Evolutionary conservation across 2,329 filamentous ascomycete genomes (phyloP).

Genomic region (Tolypocladium inflatum): DNA sequence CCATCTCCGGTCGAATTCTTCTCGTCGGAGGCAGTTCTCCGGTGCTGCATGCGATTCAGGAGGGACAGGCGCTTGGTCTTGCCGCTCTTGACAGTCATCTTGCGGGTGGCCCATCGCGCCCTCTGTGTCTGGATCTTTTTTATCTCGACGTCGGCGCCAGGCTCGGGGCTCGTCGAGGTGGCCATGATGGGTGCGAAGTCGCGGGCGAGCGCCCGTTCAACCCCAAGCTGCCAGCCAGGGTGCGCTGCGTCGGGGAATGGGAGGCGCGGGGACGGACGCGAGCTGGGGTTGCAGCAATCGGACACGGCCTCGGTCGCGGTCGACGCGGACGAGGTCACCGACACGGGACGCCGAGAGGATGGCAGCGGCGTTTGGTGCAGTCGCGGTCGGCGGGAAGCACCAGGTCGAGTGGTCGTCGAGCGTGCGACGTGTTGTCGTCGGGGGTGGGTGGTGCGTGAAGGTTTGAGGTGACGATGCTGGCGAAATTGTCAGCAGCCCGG

Average conservation of each 20-base stretch:
- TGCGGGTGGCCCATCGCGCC: conserved; percentile 94
- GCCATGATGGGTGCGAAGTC: conserved; percentile 23
- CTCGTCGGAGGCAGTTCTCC: conserved; percentile 50
- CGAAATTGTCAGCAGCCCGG: neutral
- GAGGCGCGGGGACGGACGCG: neutral
- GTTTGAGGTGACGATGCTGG: neutral
- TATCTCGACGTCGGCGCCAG: conserved; percentile 11
- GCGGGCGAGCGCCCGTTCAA: conserved; percentile 30
- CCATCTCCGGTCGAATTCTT: conserved; percentile 49
- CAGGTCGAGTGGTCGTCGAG: neutral
- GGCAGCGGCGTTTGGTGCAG: neutral
- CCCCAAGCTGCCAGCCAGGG: conserved; percentile 26
- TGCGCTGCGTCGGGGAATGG: conserved; percentile 6
- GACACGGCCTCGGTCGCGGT: neutral
- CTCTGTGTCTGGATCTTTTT: conserved; percentile 48
- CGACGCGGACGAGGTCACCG: neutral
- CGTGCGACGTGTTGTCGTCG: neutral
- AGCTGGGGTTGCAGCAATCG: neutral
- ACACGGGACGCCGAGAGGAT: neutral
- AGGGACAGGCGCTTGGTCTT: conserved; percentile 74
- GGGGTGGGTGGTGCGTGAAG: neutral
- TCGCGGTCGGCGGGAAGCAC: neutral
- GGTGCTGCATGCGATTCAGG: conserved; percentile 64
- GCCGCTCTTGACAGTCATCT: conserved; percentile 66
- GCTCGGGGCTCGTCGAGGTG: conserved; percentile 17